Evolutionary conservation across 257 asterid genomes (phyloP), one percentile per base, ranked within the genome.

Genomic region (Penstemon eatonii): DNA sequence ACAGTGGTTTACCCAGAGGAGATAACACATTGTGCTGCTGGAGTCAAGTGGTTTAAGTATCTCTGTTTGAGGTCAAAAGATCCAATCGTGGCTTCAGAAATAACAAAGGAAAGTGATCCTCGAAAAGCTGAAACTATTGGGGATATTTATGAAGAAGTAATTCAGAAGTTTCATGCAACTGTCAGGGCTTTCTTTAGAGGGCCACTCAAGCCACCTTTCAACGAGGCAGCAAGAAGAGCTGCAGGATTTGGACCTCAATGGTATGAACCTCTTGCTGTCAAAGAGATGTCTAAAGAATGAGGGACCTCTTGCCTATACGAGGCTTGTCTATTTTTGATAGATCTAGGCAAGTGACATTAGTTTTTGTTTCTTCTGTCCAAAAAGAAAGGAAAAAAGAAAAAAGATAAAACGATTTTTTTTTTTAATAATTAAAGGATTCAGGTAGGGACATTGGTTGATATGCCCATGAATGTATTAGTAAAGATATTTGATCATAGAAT

Each of bases 201-300:
- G 47, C 97, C 98, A 13, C 72, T 93, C 56, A 93, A 93, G 80
- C 96, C 92, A 46, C 97, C 98, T 60, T 93, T 93, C 75, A 93
- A 93, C 10, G 92, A 85, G 84, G 78, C 76, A 56, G 98, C 98
- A 42, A 80, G 98, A 85, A 73, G 46, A 69, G 92, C 96, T 59
- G 96, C 98, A 63, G 97, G 98, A 39, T 93, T 88, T 60, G 94
- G 87, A 46, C 92, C 96, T 76, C 86, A 81, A 68, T 93, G 98
- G 98, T 93, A 93, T 68, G 86, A 86, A 68, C 96, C 98, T 71
- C 96, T 90, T 71, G 96, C 95, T 66, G 76, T 82, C 70, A 92
- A 90, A 78, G 77, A 68, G 18, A 37, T 54, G 68, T 15, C 68
- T 63, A 39, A 63, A 47, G 67, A 66, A n/a, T 42, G 52, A 69